Percentiles rank a stretch among this genome's conserved stretches.
Conservation (phyloP, 2,329 filamentous ascomycete species). For the Neophaeococcomyces mojaviensis region DNA sequence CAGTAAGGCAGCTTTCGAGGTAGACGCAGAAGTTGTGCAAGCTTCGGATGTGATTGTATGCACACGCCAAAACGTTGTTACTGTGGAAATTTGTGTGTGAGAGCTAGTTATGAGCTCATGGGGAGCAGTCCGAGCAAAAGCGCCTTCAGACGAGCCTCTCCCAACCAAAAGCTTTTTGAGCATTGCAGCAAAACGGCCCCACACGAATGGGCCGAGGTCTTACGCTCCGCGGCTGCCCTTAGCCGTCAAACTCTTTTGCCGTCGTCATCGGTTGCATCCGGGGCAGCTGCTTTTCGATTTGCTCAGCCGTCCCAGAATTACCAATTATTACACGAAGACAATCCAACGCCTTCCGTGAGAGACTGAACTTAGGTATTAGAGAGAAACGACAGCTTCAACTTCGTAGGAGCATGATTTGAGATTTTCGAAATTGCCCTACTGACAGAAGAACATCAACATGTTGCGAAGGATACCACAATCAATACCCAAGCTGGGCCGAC, state of each 20-base stretch:
- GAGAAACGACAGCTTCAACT: too few relatives aligned
- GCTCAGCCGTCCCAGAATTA: background rate
- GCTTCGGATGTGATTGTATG: background rate
- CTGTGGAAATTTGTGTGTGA: background rate
- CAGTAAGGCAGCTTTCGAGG: background rate
- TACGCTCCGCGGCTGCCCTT: background rate
- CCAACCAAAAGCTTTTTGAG: background rate
- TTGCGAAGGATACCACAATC: constrained; percentile 15
- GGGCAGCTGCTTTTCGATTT: background rate
- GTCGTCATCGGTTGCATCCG: constrained; percentile 4
- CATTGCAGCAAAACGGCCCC: background rate
- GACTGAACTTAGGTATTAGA: too few relatives aligned
- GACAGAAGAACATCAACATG: constrained; percentile 11
- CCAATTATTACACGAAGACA: background rate
- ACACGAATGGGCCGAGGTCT: constrained; percentile 1
- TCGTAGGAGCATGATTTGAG: too few relatives aligned
- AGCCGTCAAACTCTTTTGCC: background rate
- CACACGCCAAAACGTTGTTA: background rate
- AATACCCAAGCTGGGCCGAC: constrained; percentile 14
- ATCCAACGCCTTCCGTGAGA: background rate
- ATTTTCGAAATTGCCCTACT: too few relatives aligned
- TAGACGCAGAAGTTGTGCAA: background rate
- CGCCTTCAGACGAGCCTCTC: background rate
- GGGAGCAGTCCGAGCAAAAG: background rate
- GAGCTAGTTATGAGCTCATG: background rate